Conservation (phyloP, 169 alveolate species). For the Eimeria zaria region DNA sequence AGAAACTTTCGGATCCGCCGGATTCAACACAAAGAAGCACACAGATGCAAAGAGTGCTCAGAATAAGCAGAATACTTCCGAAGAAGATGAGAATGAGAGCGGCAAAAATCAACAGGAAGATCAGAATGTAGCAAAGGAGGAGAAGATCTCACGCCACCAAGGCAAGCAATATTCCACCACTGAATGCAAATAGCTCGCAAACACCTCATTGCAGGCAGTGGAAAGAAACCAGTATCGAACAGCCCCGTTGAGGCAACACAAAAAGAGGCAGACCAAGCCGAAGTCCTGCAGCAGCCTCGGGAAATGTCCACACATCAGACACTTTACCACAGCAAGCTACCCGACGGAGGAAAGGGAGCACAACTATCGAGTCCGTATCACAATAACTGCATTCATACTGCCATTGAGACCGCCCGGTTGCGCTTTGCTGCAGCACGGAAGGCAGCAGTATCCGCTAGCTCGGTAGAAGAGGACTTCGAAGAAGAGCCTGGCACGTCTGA, state of each 20-base stretch:
- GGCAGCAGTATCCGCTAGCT: neutral
- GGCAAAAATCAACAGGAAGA: neutral
- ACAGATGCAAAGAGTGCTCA: neutral
- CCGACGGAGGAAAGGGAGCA: neutral
- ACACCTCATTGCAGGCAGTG: neutral
- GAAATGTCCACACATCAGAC: neutral
- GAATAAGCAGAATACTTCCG: neutral
- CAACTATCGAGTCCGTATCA: neutral
- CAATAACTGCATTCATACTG: neutral
- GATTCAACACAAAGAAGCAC: neutral
- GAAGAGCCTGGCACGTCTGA: neutral
- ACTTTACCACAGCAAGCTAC: neutral
- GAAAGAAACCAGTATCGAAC: neutral
- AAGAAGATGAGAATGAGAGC: neutral
- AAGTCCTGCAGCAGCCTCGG: conserved; percentile 16
- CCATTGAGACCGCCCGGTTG: conserved; percentile 17
- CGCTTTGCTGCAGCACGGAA: conserved; percentile 15
- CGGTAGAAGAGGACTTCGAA: neutral
- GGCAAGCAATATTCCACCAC: neutral
- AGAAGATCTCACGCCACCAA: neutral
- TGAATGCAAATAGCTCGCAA: neutral
- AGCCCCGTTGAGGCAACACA: conserved; percentile 36
- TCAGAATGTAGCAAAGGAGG: neutral
- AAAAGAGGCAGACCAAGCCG: conserved; percentile 14
- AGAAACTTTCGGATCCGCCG: neutral